Evolutionary conservation across 352 stramenopile species (phyloP).

Genomic region (Elongisporangium anandrum): DNA sequence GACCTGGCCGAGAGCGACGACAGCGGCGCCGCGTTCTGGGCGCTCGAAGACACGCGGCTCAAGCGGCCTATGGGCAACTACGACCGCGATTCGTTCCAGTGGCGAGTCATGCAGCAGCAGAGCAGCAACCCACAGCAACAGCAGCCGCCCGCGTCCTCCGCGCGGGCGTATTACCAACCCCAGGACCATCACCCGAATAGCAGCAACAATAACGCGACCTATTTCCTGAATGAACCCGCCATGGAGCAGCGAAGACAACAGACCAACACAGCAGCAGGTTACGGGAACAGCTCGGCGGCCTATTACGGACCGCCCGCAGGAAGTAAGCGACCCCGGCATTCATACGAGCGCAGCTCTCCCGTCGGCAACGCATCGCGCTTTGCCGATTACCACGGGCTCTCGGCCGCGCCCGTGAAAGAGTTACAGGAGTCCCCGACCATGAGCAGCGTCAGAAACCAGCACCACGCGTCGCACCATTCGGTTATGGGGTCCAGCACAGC

Average conservation of each 20-base stretch:
- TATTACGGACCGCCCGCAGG: constrained; percentile 8
- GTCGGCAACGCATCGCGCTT: neutral
- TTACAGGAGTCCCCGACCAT: neutral
- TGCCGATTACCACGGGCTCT: neutral
- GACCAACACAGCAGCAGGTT: neutral
- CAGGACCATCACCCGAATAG: constrained; percentile 5
- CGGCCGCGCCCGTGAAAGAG: neutral
- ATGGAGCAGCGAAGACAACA: neutral
- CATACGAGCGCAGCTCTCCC: constrained; percentile 14
- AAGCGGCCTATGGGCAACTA: constrained; percentile 43
- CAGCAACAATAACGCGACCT: constrained; percentile 9
- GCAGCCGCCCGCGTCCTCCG: constrained; percentile 11
- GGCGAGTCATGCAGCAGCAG: constrained; percentile 46
- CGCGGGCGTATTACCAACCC: constrained; percentile 1
- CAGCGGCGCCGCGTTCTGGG: constrained; percentile 6
- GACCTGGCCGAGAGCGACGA: neutral
- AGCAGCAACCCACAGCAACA: constrained; percentile 10
- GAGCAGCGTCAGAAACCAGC: neutral
- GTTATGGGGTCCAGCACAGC: neutral
- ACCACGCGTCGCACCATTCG: neutral
- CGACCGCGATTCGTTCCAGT: constrained; percentile 37
- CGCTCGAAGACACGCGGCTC: neutral
- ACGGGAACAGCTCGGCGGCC: neutral
- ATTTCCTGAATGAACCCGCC: neutral
- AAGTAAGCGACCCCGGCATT: constrained; percentile 14